Conservation (phyloP, 2,329 filamentous ascomycete genomes). For the Plectosphaerella sp. region DNA sequence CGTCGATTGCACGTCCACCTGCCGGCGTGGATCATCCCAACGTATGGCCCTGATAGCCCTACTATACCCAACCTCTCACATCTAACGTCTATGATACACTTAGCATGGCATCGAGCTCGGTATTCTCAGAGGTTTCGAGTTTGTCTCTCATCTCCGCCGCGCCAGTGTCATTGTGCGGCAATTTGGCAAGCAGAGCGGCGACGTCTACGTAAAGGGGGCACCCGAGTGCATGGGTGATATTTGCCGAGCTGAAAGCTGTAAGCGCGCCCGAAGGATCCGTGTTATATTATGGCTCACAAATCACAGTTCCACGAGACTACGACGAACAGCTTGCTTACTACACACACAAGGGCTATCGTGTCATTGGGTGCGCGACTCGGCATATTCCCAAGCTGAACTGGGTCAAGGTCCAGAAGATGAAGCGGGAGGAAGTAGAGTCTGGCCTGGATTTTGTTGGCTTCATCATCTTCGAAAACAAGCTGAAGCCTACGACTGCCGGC, state of each 20-base stretch:
- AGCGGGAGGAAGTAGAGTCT: conserved; percentile 76
- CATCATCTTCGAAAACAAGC: conserved; percentile 98
- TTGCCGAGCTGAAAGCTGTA: conserved; percentile 74
- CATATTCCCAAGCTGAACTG: conserved; percentile 84
- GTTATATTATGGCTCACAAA: conserved; percentile 7
- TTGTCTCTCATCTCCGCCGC: conserved; percentile 85
- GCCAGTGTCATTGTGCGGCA: conserved; percentile 90
- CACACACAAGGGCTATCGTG: conserved; percentile 92
- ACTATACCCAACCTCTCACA: too few species aligned
- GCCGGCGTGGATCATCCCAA: conserved; percentile 22
- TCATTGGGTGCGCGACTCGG: conserved; percentile 91
- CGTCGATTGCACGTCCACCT: conserved; percentile 85
- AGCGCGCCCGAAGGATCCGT: conserved; percentile 26
- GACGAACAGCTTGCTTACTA: conserved; percentile 86
- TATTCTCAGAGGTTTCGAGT: conserved; percentile 88
- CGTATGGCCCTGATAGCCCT: neutral
- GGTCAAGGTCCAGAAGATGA: conserved; percentile 94
- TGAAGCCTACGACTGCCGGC: conserved; percentile 79
- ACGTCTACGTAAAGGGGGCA: conserved; percentile 92
- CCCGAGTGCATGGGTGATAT: conserved; percentile 96
- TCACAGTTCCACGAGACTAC: conserved; percentile 75
- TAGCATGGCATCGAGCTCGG: conserved; percentile 72
- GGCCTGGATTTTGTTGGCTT: conserved; percentile 87
- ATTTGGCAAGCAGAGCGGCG: conserved; percentile 78
- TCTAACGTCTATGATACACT: conserved; percentile 14